phyloP scores from a whole-genome alignment of 192 early-diverging fungal genomes.

The Coemansia sp. region DNA sequence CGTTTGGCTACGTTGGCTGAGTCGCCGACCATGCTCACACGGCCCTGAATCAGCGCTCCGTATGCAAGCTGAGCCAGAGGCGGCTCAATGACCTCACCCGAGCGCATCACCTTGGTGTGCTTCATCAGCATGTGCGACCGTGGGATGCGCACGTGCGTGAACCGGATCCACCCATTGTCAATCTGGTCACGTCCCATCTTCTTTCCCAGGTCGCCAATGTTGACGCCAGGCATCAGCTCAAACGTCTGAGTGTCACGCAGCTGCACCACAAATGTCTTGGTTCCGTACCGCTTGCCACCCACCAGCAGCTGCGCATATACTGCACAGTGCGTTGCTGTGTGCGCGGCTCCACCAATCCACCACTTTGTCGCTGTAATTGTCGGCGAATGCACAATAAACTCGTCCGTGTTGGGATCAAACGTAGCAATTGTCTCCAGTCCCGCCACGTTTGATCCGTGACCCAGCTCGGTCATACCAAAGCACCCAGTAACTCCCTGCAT shows the following conservation, averaged over 20 bases:
- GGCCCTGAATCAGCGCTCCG: conserved; percentile 83
- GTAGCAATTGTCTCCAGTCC: conserved; percentile 94
- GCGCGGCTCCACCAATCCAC: conserved; percentile 98
- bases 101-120: conserved; percentile 81
- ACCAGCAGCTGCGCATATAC: conserved; percentile 85
- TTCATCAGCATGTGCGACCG: conserved; percentile 91
- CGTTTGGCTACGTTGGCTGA: conserved; percentile 85
- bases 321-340: conserved; percentile 77
- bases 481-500: conserved; percentile 83
- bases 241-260: conserved; percentile 81
- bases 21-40: conserved; percentile 81
- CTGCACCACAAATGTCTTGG: conserved; percentile 87
- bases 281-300: conserved; percentile 77
- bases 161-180: conserved; percentile 92
- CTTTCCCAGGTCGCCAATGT: conserved; percentile 90
- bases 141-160: conserved; percentile 88
- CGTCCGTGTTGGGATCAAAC: conserved; percentile 75
- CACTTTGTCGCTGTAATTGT: conserved; percentile 84
- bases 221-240: conserved; percentile 76
- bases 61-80: conserved; percentile 82
- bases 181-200: conserved; percentile 92
- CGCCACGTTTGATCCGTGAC: conserved; percentile 87
- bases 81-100: conserved; percentile 79
- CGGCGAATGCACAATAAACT: conserved; percentile 84
- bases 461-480: conserved; percentile 93